phyloP scores from a whole-genome alignment of 1,139 yeast species.

The Debaryomyces singareniensis region DNA sequence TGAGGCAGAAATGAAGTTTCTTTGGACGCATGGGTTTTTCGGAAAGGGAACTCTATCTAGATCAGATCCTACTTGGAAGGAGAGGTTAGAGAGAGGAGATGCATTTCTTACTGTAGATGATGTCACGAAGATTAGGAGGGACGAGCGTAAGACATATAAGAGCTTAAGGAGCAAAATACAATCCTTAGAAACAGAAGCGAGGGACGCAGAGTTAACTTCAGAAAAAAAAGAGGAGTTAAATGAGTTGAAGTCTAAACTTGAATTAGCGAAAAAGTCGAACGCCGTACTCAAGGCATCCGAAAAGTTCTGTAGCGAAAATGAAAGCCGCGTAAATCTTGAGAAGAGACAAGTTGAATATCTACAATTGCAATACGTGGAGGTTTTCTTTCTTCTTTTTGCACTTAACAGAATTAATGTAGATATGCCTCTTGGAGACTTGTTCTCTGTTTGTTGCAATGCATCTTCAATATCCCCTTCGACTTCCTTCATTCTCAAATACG shows the following conservation, averaged over 20 bases:
- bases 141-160: constrained; percentile 69
- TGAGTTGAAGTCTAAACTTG: constrained; percentile 16
- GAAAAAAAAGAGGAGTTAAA: constrained; percentile 24
- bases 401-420: constrained; percentile 34
- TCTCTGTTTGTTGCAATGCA: constrained; percentile 17
- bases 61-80: constrained; percentile 87
- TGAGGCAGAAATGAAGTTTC: constrained; percentile 40
- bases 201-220: constrained; percentile 17
- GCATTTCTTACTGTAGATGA: constrained; percentile 53
- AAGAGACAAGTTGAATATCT: constrained; percentile 50
- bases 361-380: constrained; percentile 74
- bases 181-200: constrained; percentile 24
- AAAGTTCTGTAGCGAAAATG: constrained; percentile 5
- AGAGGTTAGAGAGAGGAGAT: constrained; percentile 25
- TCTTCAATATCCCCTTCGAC: constrained; percentile 19
- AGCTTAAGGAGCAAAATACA: constrained; percentile 38
- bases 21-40: constrained; percentile 88
- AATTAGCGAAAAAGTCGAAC: constrained; percentile 14
- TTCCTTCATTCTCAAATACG: constrained; percentile 49
- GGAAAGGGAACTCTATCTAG: constrained; percentile 90
- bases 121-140: constrained; percentile 65
- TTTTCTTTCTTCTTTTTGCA: constrained; percentile 55
- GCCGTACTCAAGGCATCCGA: constrained; percentile 6
- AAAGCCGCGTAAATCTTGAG: constrained; percentile 2
- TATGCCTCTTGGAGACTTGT: constrained; percentile 18